These are phyloP conservation scores for Ochetophila trinervis DNA, from an alignment of 306 rosid species.

Conservation along the genomic window DNA sequence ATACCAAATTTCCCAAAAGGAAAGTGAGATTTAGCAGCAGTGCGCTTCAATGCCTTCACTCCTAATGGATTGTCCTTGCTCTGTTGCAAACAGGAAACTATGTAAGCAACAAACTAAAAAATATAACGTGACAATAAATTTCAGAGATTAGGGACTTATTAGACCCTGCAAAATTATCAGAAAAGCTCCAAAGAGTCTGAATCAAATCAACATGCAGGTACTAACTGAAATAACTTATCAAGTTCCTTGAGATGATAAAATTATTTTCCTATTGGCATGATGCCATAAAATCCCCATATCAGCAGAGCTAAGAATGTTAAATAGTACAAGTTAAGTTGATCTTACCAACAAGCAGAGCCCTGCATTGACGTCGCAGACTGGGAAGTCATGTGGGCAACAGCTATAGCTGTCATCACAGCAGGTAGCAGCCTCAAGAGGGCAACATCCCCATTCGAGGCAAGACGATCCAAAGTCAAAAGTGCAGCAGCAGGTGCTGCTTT, in stretches of 20 bases:
- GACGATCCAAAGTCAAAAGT: too few relatives aligned
- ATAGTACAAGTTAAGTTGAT: not conserved
- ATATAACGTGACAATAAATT: not conserved
- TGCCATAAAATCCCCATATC: not conserved
- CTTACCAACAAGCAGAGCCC: slow-evolving; percentile 70
- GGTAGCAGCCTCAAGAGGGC: slow-evolving; percentile 87
- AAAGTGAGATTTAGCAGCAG: slow-evolving; percentile 55
- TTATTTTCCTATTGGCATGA: too few relatives aligned
- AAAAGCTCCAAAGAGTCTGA: too few relatives aligned
- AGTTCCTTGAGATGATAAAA: not conserved
- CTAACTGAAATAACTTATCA: not conserved
- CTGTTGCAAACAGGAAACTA: slow-evolving; percentile 41
- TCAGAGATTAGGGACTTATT: too few relatives aligned
- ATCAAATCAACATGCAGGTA: not conserved
- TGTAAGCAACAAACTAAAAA: slow-evolving; percentile 4
- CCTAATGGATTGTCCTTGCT: slow-evolving; percentile 66
- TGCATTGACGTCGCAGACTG: slow-evolving; percentile 48
- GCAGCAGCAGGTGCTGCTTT: slow-evolving; percentile 80
- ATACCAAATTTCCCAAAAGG: slow-evolving; percentile 36
- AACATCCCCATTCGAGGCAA: slow-evolving; percentile 89
- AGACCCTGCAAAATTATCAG: too few relatives aligned
- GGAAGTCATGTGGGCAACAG: slow-evolving; percentile 87
- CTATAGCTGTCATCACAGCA: slow-evolving; percentile 89
- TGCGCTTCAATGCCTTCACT: slow-evolving; percentile 78
- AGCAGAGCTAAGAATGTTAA: not conserved